phyloP scores from a whole-genome alignment of 1,284 basidiomycete species.

The Sanghuangporus sanghuang region DNA sequence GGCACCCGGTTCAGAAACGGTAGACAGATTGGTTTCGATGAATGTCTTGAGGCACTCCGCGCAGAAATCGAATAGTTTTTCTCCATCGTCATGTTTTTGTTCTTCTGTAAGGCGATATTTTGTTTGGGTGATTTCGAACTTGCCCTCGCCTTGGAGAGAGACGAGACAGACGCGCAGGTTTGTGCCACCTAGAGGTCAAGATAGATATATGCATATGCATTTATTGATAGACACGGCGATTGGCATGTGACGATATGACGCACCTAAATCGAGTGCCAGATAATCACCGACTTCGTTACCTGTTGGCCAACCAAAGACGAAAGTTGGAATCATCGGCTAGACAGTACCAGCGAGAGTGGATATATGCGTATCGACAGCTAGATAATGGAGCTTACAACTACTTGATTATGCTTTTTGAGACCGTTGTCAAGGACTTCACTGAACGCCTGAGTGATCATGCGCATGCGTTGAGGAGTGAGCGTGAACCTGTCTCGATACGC shows the following conservation, averaged over 20 bases:
- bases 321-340: conserved; percentile 96
- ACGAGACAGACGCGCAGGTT: conserved; percentile 98
- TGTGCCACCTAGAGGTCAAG: conserved; percentile 65
- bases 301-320: conserved; percentile 94
- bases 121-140: conserved; percentile 97
- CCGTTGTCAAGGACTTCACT: conserved; percentile 89
- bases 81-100: conserved; percentile 97
- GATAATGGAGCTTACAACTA: conserved; percentile 66
- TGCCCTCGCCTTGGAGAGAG: conserved; percentile 84
- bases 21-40: conserved; percentile 71
- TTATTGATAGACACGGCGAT: neutral
- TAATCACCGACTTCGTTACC: conserved; percentile 89
- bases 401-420: conserved; percentile 76
- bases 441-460: conserved; percentile 96
- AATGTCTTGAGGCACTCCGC: conserved; percentile 92
- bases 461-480: conserved; percentile 89
- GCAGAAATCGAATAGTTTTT: conserved; percentile 95
- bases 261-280: conserved; percentile 92
- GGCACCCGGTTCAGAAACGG: conserved; percentile 21
- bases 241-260: conserved; percentile 4
- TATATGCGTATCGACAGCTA: conserved; percentile 8
- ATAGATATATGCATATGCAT: too few species aligned
- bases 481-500: conserved; percentile 53
- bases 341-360: neutral
- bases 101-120: conserved; percentile 98